These are phyloP conservation scores for Zizania latifolia DNA, from an alignment of 176 grass and related monocot species.

Conservation along the genomic window DNA sequence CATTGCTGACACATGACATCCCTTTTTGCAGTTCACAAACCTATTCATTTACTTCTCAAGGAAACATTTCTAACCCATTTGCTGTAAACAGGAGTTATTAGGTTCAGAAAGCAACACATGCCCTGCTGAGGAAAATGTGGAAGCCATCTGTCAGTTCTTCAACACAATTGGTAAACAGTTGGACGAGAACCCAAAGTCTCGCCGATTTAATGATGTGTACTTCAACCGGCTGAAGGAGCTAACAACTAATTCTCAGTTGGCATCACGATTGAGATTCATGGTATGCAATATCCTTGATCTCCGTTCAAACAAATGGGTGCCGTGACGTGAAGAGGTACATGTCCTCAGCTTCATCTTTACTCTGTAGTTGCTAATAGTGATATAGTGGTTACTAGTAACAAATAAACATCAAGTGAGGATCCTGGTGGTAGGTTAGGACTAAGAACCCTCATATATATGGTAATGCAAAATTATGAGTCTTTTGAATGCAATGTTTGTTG, in stretches of 20 bases:
- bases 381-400: not conserved
- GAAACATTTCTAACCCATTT: not conserved
- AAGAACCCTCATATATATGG: not conserved
- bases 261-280: conserved; percentile 50
- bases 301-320: conserved; percentile 56
- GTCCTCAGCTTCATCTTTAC: not conserved
- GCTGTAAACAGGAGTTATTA: conserved; percentile 50
- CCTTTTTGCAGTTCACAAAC: not conserved
- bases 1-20: not conserved
- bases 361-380: not conserved
- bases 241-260: conserved; percentile 38
- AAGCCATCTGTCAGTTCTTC: conserved; percentile 66
- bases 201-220: conserved; percentile 47
- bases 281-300: conserved; percentile 49
- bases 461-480: too few species aligned
- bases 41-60: not conserved
- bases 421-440: not conserved
- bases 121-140: conserved; percentile 67
- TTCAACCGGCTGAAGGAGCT: conserved; percentile 55
- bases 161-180: conserved; percentile 59
- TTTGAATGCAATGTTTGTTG: not conserved
- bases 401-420: not conserved
- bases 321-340: conserved; percentile 58
- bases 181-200: conserved; percentile 50
- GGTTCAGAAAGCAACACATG: conserved; percentile 52